A percentile compares a stretch with the other conserved stretches of the same genome.
Evolutionary conservation across 257 asterid genomes (phyloP).

Genomic region (Nemophila menziesii): DNA sequence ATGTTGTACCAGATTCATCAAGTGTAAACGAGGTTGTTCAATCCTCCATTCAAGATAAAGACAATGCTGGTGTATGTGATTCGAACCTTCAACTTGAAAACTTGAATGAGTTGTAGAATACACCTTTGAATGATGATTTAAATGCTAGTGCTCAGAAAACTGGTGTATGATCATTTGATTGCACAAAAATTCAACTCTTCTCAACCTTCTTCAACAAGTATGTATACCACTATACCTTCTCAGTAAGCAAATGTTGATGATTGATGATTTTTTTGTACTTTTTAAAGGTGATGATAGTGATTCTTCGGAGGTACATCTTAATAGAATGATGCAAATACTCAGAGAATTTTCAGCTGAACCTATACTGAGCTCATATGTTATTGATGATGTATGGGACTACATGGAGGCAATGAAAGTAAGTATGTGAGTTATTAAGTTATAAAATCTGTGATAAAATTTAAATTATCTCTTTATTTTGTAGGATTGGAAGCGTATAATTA

Average conservation of each 20-base stretch:
- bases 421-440: slow-evolving; percentile 6
- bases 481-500: slow-evolving; percentile 93
- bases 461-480: slow-evolving; percentile 23
- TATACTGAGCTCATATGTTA: slow-evolving; percentile 77
- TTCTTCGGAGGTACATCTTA: slow-evolving; percentile 67
- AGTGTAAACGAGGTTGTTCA: too few relatives aligned
- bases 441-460: neutral
- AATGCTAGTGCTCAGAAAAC: too few relatives aligned
- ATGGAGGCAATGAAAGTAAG: slow-evolving; percentile 98
- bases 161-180: slow-evolving; percentile 93
- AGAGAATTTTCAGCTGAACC: slow-evolving; percentile 87
- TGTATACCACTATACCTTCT: slow-evolving; percentile 2
- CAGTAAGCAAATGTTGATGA: neutral
- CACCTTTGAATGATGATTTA: too few relatives aligned
- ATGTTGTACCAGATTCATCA: too few relatives aligned
- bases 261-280: slow-evolving; percentile 3
- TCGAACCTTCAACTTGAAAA: too few relatives aligned
- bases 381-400: slow-evolving; percentile 98
- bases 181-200: slow-evolving; percentile 83
- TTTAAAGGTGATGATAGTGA: slow-evolving; percentile 56
- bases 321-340: slow-evolving; percentile 80
- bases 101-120: too few relatives aligned
- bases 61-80: too few relatives aligned
- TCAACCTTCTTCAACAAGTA: slow-evolving; percentile 70
- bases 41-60: too few relatives aligned